Evolutionary conservation across 768 basidiomycete species (phyloP).

Genomic region (Cystobasidium ongulense): DNA sequence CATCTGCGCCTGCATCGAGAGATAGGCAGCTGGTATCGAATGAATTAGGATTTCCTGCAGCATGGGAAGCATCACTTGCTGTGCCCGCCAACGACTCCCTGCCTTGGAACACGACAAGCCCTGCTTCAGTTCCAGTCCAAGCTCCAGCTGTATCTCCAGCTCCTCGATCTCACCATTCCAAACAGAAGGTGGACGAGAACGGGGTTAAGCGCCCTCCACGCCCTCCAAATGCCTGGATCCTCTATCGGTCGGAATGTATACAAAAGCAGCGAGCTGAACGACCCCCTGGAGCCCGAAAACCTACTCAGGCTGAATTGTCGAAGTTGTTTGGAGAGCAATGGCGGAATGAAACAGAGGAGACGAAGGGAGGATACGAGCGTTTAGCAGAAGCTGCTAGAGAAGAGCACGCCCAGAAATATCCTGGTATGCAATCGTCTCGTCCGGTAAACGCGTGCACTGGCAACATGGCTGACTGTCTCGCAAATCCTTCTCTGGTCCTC

Average conservation of each 20-base stretch:
- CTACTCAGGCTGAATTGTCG: conserved; percentile 60
- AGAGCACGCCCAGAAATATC: conserved; percentile 24
- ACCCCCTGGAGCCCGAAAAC: conserved; percentile 41
- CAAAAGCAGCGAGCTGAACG: conserved; percentile 36
- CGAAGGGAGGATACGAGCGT: conserved; percentile 38
- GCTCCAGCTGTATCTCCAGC: background rate
- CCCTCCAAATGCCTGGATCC: conserved; percentile 74
- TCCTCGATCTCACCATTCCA: background rate
- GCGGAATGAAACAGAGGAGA: conserved; percentile 52
- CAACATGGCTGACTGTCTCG: too few species aligned
- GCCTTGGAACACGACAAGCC: background rate
- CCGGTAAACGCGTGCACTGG: too few species aligned
- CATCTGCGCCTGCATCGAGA: too few species aligned
- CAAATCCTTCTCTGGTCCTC: too few species aligned
- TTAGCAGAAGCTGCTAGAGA: conserved; percentile 23
- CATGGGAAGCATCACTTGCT: background rate
- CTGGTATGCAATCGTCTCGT: conserved; percentile 21
- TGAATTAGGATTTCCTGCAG: too few species aligned
- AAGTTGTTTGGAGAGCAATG: conserved; percentile 59
- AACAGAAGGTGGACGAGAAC: background rate
- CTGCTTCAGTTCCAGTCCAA: too few species aligned
- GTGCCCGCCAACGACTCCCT: background rate
- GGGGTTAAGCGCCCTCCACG: conserved; percentile 44
- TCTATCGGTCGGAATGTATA: conserved; percentile 62
- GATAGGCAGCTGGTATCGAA: too few species aligned